phyloP scores from a whole-genome alignment of 345 rosid species.

The Melaleuca alternifolia region DNA sequence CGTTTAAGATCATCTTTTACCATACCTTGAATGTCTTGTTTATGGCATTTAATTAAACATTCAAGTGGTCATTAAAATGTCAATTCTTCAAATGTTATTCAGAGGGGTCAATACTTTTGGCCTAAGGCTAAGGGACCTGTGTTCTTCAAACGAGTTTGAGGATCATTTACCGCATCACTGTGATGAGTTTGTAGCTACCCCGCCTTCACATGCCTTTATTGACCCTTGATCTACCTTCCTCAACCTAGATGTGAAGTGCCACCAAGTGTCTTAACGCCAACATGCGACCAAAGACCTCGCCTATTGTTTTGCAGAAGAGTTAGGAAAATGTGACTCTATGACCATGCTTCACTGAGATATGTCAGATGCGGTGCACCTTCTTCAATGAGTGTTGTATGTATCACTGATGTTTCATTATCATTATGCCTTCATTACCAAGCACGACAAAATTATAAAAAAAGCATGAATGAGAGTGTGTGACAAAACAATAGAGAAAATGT shows the following conservation, averaged over 20 bases:
- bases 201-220: conserved; percentile 74
- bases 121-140: conserved; percentile 95
- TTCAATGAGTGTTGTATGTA: not conserved
- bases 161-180: conserved; percentile 82
- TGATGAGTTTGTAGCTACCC: conserved; percentile 68
- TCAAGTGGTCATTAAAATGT: conserved; percentile 61
- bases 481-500: not conserved
- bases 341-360: conserved; percentile 91
- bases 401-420: no score
- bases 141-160: conserved; percentile 83
- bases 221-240: conserved; percentile 72
- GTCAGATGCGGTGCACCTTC: conserved; percentile 75
- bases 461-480: not conserved
- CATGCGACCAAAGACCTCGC: conserved; percentile 91
- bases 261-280: conserved; percentile 45
- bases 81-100: conserved; percentile 71
- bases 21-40: not conserved
- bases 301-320: conserved; percentile 62
- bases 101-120: conserved; percentile 84
- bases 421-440: no score
- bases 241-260: conserved; percentile 80
- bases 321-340: conserved; percentile 90
- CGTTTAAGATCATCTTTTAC: not conserved
- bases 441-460: not conserved
- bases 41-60: not conserved